Evolutionary conservation across 371 early-diverging fungal genomes (phyloP).

Genomic region (Syncephalastrum sp.): DNA sequence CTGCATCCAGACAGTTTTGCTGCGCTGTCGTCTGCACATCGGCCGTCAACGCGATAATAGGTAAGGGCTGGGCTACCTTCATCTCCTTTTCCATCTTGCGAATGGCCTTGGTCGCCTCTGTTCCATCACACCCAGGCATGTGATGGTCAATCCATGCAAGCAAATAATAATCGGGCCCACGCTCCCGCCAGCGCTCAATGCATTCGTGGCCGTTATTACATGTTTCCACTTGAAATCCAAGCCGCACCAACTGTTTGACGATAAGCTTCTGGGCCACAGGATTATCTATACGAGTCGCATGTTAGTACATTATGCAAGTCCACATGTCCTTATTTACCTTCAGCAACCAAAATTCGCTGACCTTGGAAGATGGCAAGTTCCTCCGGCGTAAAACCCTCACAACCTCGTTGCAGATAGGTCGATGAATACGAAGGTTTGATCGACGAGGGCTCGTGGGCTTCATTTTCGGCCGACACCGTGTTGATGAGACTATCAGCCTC

Average conservation of each 20-base stretch:
- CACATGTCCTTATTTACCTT: constrained; percentile 15
- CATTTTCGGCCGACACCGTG: neutral
- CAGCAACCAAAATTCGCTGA: constrained; percentile 40
- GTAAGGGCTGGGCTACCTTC: constrained; percentile 18
- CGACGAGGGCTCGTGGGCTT: constrained; percentile 5
- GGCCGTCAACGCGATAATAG: constrained; percentile 51
- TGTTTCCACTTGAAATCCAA: constrained; percentile 41
- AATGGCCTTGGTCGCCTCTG: constrained; percentile 43
- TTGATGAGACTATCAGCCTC: neutral
- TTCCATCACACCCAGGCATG: constrained; percentile 49
- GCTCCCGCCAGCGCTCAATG: constrained; percentile 35
- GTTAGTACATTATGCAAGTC: neutral
- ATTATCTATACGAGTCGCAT: constrained; percentile 17
- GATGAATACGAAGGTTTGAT: constrained; percentile 15
- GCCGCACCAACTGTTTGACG: constrained; percentile 34
- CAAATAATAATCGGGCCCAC: constrained; percentile 33
- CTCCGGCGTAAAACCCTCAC: constrained; percentile 33
- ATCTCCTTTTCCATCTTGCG: constrained; percentile 28
- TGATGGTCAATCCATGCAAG: constrained; percentile 51
- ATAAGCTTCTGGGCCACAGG: constrained; percentile 41
- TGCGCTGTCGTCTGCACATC: constrained; percentile 56
- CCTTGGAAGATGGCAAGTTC: constrained; percentile 42
- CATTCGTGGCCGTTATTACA: constrained; percentile 48
- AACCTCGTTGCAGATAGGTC: constrained; percentile 13
- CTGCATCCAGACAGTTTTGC: constrained; percentile 50